These are phyloP conservation scores for Aspergillus sp. DNA, from an alignment of 2,329 filamentous ascomycete species.

Conservation along the genomic window DNA sequence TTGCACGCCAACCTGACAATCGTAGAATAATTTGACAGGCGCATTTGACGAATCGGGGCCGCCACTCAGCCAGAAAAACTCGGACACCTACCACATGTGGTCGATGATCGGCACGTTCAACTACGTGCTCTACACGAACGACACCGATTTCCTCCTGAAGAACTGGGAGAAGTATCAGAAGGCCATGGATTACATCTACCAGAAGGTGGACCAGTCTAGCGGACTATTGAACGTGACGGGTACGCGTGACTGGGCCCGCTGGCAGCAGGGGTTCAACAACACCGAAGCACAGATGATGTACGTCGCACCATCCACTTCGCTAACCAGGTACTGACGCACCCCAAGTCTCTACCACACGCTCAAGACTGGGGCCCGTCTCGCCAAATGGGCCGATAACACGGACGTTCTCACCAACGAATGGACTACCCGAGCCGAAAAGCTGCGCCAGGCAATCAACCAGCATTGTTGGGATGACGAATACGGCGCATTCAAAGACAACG, in stretches of 20 bases:
- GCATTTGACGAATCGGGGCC: constrained; percentile 37
- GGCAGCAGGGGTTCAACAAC: constrained; percentile 51
- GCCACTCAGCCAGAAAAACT: constrained; percentile 32
- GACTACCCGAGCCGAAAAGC: constrained; percentile 34
- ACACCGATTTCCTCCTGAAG: constrained; percentile 46
- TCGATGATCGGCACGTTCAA: constrained; percentile 59
- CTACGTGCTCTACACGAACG: constrained; percentile 57
- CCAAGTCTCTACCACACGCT: constrained; percentile 53
- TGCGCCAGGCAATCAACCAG: constrained; percentile 47
- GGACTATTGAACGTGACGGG: constrained; percentile 52
- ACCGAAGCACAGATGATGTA: constrained; percentile 53
- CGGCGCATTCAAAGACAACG: constrained; percentile 57
- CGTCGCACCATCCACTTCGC: not conserved
- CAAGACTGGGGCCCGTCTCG: constrained; percentile 52
- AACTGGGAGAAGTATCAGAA: constrained; percentile 51
- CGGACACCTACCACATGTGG: constrained; percentile 47
- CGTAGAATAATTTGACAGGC: constrained; percentile 28
- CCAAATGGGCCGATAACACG: constrained; percentile 47
- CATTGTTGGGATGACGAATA: constrained; percentile 49
- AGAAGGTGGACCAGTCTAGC: constrained; percentile 43
- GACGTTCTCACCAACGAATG: constrained; percentile 39
- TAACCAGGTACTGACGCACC: not conserved
- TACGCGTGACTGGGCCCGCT: constrained; percentile 53
- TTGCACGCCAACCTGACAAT: not conserved
- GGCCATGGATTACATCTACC: constrained; percentile 48